phyloP scores from a whole-genome alignment of 306 rosid genomes.

The Vigna hirtella region DNA sequence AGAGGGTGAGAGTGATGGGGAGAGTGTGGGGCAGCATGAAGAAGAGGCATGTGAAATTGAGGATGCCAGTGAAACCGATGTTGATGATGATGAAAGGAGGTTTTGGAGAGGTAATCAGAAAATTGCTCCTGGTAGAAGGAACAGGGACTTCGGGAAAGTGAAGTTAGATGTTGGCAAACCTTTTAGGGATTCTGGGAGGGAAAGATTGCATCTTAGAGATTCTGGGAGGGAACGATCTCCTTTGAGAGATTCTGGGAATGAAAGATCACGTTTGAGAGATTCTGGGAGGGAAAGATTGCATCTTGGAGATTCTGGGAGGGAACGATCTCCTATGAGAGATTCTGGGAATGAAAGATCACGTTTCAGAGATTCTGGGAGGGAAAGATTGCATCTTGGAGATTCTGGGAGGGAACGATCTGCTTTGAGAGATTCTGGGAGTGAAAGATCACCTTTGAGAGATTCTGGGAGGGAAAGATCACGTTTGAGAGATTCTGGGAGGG shows the following conservation, averaged over 20 bases:
- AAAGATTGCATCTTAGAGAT: constrained; percentile 11
- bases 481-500: not conserved
- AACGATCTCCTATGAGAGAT: not conserved
- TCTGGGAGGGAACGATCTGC: too few species aligned
- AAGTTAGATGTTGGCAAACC: constrained; percentile 37
- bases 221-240: not conserved
- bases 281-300: not conserved
- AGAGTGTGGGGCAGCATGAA: constrained; percentile 46
- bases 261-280: not conserved
- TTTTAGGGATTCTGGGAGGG: constrained; percentile 43
- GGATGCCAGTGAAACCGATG: constrained; percentile 47
- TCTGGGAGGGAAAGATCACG: not conserved
- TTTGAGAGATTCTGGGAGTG: not conserved
- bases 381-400: too few species aligned
- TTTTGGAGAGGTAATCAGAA: constrained; percentile 29
- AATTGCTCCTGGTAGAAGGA: constrained; percentile 32
- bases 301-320: not conserved
- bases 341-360: not conserved
- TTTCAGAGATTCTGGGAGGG: too few species aligned
- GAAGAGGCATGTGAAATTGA: constrained; percentile 45
- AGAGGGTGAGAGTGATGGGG: constrained; percentile 37
- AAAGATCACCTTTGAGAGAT: not conserved
- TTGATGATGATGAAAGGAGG: constrained; percentile 45
- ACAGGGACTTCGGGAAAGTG: constrained; percentile 36
- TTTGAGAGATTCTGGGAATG: not conserved